Evolutionary conservation across 352 stramenopile genomes (phyloP).

Genomic region (Elongisporangium undulatum): DNA sequence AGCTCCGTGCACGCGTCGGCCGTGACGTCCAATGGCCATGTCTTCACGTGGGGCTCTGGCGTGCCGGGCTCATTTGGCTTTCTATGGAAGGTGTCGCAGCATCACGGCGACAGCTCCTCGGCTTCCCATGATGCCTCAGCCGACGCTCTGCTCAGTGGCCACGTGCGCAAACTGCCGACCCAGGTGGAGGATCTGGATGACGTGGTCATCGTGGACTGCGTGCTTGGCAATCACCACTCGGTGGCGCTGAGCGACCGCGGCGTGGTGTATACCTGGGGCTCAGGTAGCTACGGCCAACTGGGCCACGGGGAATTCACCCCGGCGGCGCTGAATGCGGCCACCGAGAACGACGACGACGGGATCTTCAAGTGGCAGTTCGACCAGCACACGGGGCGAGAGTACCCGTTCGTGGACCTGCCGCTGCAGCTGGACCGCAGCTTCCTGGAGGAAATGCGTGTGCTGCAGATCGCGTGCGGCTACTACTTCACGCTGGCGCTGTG

Average conservation of each 20-base stretch:
- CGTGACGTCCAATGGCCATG: constrained; percentile 57
- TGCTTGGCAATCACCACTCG: constrained; percentile 59
- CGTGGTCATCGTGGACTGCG: constrained; percentile 35
- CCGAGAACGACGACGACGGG: constrained; percentile 27
- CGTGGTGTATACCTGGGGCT: constrained; percentile 66
- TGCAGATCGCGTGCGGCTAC: constrained; percentile 66
- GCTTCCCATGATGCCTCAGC: constrained; percentile 12
- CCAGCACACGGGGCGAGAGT: constrained; percentile 57
- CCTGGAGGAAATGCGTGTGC: constrained; percentile 70
- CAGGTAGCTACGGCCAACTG: constrained; percentile 60
- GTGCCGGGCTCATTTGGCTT: constrained; percentile 64
- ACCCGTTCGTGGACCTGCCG: constrained; percentile 59
- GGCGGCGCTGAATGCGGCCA: constrained; percentile 6
- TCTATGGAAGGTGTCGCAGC: constrained; percentile 20
- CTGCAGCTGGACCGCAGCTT: constrained; percentile 65
- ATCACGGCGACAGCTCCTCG: constrained; percentile 3
- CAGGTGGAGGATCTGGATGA: constrained; percentile 67
- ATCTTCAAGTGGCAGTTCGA: constrained; percentile 70
- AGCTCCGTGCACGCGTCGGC: constrained; percentile 54
- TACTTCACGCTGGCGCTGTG: constrained; percentile 68
- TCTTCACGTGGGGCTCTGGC: constrained; percentile 70
- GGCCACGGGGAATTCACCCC: constrained; percentile 59
- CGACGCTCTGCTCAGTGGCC: constrained; percentile 7
- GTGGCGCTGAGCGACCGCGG: constrained; percentile 57
- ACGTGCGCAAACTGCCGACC: constrained; percentile 33